Base-by-base conservation (phyloP, 1,284 basidiomycete genomes). In the Cystobasidium slooffiae region DNA sequence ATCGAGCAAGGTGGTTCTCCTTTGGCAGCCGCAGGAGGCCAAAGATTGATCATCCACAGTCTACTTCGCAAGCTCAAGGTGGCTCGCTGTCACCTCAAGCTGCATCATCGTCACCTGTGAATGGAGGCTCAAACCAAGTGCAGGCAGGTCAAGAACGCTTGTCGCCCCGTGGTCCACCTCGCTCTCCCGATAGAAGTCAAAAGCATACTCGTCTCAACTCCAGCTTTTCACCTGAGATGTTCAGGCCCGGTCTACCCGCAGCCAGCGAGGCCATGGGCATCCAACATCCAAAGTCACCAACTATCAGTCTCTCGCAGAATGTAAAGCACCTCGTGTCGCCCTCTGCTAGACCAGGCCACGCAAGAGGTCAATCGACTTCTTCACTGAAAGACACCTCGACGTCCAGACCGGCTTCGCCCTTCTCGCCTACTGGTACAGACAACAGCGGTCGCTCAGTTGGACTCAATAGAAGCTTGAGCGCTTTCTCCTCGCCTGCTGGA, bases 21-120 rank as follows among this genome's bases (percentile, higher is more conserved):
- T 73, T 73, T 22, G 70, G 70, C 20, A 64, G 59, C 24, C 49
- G 52, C 6, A 55, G 62, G 49, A 61, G 70, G 31, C 70, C 70
- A 16, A 73, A 73, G 24, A 39, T 43, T 31, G 63, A 73, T 8
- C 39, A 22, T 18, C 49, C 16, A 31, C 8, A 39, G 8, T 51
- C 64, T 4, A 37, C 31, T 20, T 37, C 18, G 4, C 24, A 16
- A 43, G 18, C 56, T 41, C 56, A 59, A 59, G 56, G 37, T 14
- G 51, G 31, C 43, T 47, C 24, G 20, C 31, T 49, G 3, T 53
- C 64, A 43, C 49, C 64, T 22, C 51, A 14, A 53, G 49, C 24
- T 61, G 24, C 46, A 22, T 69, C 68, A 49, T 44, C 44, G 43
- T 59, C 68, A 22, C 55, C 68, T 16, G 51, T 58, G 2, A 56